Percentiles rank a stretch among this genome's conserved stretches.
phyloP scores from a whole-genome alignment of 2,329 filamentous ascomycete species.

The Xylaria digitata region DNA sequence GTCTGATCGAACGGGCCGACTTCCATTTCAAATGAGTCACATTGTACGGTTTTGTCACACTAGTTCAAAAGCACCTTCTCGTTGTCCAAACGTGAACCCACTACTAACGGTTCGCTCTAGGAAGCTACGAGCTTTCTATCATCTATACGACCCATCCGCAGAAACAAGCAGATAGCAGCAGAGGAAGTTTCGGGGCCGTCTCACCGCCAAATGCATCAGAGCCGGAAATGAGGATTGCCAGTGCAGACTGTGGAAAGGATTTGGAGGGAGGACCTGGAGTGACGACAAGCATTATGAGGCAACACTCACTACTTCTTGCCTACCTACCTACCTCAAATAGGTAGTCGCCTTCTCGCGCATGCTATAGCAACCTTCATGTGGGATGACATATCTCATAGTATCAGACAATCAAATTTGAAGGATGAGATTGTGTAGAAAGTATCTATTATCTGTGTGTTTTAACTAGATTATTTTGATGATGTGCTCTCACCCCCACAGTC shows the following conservation, averaged over 20 bases:
- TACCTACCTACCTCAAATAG: too few species aligned
- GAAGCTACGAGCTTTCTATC: constrained; percentile 2
- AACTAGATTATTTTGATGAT: too few species aligned
- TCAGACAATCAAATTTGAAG: too few species aligned
- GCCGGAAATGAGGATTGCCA: neutral
- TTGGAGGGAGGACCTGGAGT: too few species aligned
- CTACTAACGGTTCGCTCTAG: neutral
- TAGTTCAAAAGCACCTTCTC: neutral
- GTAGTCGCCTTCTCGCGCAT: too few species aligned
- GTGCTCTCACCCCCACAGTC: too few species aligned
- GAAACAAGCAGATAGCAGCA: neutral
- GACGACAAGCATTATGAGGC: too few species aligned
- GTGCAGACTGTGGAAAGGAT: neutral
- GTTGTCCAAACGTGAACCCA: neutral
- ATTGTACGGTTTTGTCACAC: neutral
- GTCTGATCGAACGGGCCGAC: neutral
- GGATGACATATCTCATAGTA: too few species aligned
- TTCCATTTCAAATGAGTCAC: neutral
- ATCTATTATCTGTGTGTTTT: too few species aligned
- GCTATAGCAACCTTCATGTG: too few species aligned
- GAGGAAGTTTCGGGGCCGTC: neutral
- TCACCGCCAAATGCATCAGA: neutral
- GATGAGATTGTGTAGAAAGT: too few species aligned
- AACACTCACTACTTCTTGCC: too few species aligned
- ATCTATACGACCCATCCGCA: neutral